Conservation (phyloP, 768 basidiomycete species). For the Russula griseocarnosa region DNA sequence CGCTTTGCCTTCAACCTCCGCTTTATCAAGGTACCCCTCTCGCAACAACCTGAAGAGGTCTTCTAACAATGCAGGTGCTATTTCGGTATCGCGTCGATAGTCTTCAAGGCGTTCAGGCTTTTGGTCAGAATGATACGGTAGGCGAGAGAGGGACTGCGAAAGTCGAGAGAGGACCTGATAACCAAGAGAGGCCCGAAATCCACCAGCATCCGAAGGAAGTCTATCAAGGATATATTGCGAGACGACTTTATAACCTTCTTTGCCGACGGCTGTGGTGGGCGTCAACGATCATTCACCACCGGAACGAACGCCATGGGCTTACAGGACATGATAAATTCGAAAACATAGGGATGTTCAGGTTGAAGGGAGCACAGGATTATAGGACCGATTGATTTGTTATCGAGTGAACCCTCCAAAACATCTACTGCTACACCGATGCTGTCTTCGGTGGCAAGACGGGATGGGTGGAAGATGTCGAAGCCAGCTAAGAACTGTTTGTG, state of each 20-base stretch:
- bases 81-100: not conserved
- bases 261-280: conserved; percentile 3
- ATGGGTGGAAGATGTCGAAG: conserved; percentile 9
- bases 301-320: not conserved
- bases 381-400: conserved; percentile 10
- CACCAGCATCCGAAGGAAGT: not conserved
- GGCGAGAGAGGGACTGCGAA: not conserved
- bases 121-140: conserved; percentile 9
- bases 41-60: conserved; percentile 8
- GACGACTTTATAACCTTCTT: not conserved
- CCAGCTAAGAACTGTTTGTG: conserved; percentile 10
- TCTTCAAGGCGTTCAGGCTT: not conserved
- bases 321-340: conserved; percentile 23
- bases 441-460: conserved; percentile 5
- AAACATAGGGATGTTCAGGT: conserved; percentile 1
- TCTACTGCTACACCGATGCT: conserved; percentile 2
- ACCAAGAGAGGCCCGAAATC: not conserved
- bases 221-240: not conserved
- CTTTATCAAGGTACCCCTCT: conserved; percentile 3
- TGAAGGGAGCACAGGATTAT: conserved; percentile 12
- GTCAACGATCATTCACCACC: not conserved
- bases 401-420: conserved; percentile 15
- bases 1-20: not conserved
- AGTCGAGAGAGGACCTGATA: conserved; percentile 13
- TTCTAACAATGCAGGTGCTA: conserved; percentile 2